These are phyloP conservation scores for Tetrapisispora iriomotensis DNA, from an alignment of 805 yeast genomes.

Conservation along the genomic window DNA sequence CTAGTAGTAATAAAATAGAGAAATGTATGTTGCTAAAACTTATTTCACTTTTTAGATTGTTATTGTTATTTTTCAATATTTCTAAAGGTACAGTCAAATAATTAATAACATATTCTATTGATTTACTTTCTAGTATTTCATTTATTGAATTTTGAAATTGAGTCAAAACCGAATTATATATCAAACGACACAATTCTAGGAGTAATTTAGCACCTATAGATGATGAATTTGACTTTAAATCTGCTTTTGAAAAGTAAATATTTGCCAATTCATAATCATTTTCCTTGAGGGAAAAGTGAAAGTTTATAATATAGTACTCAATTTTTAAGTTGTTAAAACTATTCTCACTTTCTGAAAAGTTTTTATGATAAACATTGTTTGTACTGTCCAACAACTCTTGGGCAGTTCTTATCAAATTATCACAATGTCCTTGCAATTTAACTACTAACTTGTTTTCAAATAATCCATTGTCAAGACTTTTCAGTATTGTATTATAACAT, in stretches of 20 bases:
- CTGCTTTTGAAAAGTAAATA: conserved; percentile 28
- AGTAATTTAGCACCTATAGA: conserved; percentile 11
- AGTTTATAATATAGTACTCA: conserved; percentile 27
- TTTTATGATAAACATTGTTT: conserved; percentile 4
- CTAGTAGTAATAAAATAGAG: conserved; percentile 20
- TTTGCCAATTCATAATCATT: conserved; percentile 31
- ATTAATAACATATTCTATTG: conserved; percentile 5
- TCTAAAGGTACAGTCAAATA: conserved; percentile 12
- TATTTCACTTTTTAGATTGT: conserved; percentile 7
- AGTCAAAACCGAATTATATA: conserved; percentile 26
- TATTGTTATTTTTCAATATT: conserved; percentile 10
- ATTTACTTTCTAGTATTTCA: conserved; percentile 1
- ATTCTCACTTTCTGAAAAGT: background rate
- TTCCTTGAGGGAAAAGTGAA: conserved; percentile 25
- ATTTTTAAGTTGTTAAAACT: conserved; percentile 13
- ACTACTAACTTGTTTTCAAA: conserved; percentile 9
- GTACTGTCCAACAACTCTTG: conserved; percentile 11
- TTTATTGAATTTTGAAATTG: conserved; percentile 8
- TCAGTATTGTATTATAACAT: conserved; percentile 27
- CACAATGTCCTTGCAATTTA: conserved; percentile 25
- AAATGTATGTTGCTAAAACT: conserved; percentile 16
- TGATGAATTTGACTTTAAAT: conserved; percentile 8
- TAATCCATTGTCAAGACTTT: conserved; percentile 22
- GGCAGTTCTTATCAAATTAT: conserved; percentile 16
- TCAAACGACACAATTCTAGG: conserved; percentile 27